Evolutionary conservation across 2,329 filamentous ascomycete species (phyloP).

Genomic region (Sporothrix sp.): DNA sequence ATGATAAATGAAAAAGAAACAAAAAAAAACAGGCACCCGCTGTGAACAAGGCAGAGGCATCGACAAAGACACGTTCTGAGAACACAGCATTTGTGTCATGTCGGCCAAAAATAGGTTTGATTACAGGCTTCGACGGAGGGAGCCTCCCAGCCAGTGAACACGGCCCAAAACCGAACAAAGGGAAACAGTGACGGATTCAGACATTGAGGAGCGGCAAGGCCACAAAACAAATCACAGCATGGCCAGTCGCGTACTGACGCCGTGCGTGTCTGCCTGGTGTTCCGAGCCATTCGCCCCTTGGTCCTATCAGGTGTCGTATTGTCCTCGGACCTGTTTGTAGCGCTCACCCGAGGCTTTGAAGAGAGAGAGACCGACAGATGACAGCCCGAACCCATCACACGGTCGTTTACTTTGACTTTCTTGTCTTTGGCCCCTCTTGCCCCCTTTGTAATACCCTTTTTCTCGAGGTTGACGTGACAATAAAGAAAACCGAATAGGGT

Average conservation of each 20-base stretch:
- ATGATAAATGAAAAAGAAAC: background rate
- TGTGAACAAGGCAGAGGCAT: background rate
- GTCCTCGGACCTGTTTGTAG: too few relatives aligned
- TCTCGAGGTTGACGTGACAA: background rate
- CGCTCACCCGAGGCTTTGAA: background rate
- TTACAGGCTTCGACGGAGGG: background rate
- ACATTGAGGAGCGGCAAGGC: background rate
- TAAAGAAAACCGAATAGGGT: background rate
- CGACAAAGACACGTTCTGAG: background rate
- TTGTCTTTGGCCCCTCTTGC: background rate
- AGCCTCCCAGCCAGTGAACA: background rate
- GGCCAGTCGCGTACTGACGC: background rate
- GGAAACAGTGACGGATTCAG: background rate
- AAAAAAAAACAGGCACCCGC: background rate
- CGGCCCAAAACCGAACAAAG: background rate
- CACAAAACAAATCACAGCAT: background rate
- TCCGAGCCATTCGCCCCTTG: background rate
- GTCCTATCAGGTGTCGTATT: background rate
- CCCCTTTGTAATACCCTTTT: background rate
- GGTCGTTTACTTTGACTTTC: background rate
- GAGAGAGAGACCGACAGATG: background rate
- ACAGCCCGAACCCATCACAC: conserved; percentile 3
- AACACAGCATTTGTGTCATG: background rate
- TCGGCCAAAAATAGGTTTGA: background rate
- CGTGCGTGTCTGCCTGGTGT: background rate